These are phyloP conservation scores for Ustilago lituana DNA, from an alignment of 1,284 basidiomycete species.

Conservation along the genomic window DNA sequence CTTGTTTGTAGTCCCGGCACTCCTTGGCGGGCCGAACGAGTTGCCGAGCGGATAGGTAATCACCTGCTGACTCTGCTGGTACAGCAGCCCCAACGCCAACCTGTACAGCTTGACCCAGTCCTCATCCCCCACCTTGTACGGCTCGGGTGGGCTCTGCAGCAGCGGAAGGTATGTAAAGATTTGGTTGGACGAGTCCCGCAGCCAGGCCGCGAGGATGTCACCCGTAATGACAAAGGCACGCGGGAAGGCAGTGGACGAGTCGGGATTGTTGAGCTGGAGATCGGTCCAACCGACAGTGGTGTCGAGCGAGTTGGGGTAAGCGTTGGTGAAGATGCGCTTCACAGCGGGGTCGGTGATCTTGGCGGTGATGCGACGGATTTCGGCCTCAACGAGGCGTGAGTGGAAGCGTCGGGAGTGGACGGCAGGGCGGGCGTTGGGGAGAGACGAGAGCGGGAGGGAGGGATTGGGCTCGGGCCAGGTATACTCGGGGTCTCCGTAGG, in stretches of 20 bases:
- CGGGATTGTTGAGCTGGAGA: slow-evolving; percentile 35
- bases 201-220: slow-evolving; percentile 50
- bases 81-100: slow-evolving; percentile 43
- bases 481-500: slow-evolving; percentile 41
- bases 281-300: slow-evolving; percentile 54
- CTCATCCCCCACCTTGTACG: slow-evolving; percentile 20
- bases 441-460: slow-evolving; percentile 25
- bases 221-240: slow-evolving; percentile 53
- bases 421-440: slow-evolving; percentile 43
- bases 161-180: slow-evolving; percentile 47
- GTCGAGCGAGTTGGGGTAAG: slow-evolving; percentile 51
- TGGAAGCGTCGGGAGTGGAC: slow-evolving; percentile 29
- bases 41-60: slow-evolving; percentile 47
- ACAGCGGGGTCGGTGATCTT: slow-evolving; percentile 45
- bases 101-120: slow-evolving; percentile 53
- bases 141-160: slow-evolving; percentile 19
- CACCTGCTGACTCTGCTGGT: slow-evolving; percentile 50
- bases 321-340: slow-evolving; percentile 43
- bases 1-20: slow-evolving; percentile 41
- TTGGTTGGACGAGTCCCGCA: slow-evolving; percentile 50
- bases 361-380: slow-evolving; percentile 35
- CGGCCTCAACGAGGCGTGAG: slow-evolving; percentile 41
- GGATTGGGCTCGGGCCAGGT: slow-evolving; percentile 24
- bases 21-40: slow-evolving; percentile 49
- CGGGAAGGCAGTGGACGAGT: slow-evolving; percentile 38